Conservation (phyloP, 495 filamentous ascomycete genomes). For the Chaetomium fimeti region DNA sequence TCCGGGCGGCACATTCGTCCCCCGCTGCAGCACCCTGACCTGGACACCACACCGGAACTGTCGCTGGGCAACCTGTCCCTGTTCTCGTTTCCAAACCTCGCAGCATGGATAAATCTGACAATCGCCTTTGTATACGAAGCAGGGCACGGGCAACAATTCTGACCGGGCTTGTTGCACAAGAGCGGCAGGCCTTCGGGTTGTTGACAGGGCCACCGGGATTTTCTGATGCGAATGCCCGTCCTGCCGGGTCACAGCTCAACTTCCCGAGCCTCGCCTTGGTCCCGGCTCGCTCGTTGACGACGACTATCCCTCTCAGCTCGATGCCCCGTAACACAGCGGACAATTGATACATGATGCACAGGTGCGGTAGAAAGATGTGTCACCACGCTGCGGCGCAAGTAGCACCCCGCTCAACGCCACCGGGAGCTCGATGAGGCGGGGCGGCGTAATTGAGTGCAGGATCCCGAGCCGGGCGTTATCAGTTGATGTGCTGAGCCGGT, state of each 20-base stretch:
- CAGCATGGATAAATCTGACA: not conserved
- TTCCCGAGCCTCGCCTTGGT: not conserved
- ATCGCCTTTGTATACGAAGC: not conserved
- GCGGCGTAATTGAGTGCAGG: not conserved
- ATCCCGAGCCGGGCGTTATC: not conserved
- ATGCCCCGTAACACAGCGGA: not conserved
- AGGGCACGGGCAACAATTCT: not conserved
- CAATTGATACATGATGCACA: constrained; percentile 6
- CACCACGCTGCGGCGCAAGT: constrained; percentile 6
- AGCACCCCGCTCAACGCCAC: constrained; percentile 8
- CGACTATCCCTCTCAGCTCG: not conserved
- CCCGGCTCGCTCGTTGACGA: not conserved
- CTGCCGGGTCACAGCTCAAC: not conserved
- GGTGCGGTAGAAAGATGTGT: constrained; percentile 1
- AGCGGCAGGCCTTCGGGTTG: not conserved
- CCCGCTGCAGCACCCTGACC: constrained; percentile 2
- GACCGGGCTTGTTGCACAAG: not conserved
- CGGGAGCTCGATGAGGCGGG: not conserved
- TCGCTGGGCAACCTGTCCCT: constrained; percentile 5
- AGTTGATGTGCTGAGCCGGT: not conserved
- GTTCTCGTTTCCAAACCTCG: not conserved
- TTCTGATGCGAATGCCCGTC: constrained; percentile 9
- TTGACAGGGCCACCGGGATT: not conserved
- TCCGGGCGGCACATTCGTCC: not conserved
- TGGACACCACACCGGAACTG: not conserved